A percentile compares a stretch with the other conserved stretches of the same genome.
These are phyloP conservation scores for Cryptosporidium sp. DNA, from an alignment of 169 alveolate genomes.

Conservation along the genomic window DNA sequence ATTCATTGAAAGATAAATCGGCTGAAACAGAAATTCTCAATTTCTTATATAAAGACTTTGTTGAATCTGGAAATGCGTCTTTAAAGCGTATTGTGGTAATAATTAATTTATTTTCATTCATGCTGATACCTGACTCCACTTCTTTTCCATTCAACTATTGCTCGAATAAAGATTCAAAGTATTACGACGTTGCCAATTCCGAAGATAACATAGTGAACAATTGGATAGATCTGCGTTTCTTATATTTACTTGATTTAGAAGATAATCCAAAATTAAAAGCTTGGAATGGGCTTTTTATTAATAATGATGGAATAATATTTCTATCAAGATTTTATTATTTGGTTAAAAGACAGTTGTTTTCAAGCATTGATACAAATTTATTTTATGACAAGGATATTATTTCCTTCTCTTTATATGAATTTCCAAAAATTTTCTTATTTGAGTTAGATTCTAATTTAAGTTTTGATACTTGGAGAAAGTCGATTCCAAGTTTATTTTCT, in stretches of 20 bases:
- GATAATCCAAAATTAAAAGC: slow-evolving; percentile 19
- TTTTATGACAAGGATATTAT: slow-evolving; percentile 33
- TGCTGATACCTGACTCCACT: not conserved
- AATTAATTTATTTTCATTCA: not conserved
- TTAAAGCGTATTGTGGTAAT: slow-evolving; percentile 11
- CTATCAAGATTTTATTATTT: slow-evolving; percentile 25
- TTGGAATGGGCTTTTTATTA: slow-evolving; percentile 13
- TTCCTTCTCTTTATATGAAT: slow-evolving; percentile 24
- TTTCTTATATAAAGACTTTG: slow-evolving; percentile 28
- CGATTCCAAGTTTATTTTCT: not conserved
- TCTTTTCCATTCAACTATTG: not conserved
- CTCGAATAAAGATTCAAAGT: not conserved
- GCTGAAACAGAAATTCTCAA: slow-evolving; percentile 22
- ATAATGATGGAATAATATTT: slow-evolving; percentile 55
- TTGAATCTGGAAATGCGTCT: slow-evolving; percentile 4
- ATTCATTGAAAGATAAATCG: not conserved
- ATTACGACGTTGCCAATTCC: too few relatives aligned
- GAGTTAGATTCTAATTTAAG: not conserved
- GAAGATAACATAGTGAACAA: not conserved
- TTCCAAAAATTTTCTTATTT: slow-evolving; percentile 3
- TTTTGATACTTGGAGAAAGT: slow-evolving; percentile 36
- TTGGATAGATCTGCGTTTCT: slow-evolving; percentile 49
- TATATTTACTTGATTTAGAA: slow-evolving; percentile 33
- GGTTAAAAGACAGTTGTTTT: slow-evolving; percentile 16
- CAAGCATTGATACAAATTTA: slow-evolving; percentile 31